Evolutionary conservation across 1,284 basidiomycete genomes (phyloP).

Genomic region (Rhodofomes roseus): DNA sequence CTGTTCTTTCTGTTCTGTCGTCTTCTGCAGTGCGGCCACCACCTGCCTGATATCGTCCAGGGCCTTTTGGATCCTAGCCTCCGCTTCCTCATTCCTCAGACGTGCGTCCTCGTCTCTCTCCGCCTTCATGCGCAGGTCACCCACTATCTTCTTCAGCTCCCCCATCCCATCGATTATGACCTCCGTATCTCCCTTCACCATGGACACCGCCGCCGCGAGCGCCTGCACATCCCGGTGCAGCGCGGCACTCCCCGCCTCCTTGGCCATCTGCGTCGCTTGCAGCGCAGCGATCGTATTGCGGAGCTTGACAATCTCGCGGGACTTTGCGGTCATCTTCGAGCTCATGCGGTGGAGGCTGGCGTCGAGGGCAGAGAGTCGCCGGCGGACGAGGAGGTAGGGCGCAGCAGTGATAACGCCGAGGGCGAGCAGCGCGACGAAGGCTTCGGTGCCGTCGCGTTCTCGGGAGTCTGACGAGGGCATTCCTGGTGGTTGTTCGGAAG

Average conservation of each 20-base stretch:
- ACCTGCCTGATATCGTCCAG: slow-evolving; percentile 24
- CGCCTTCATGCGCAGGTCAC: not conserved
- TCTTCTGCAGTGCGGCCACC: slow-evolving; percentile 31
- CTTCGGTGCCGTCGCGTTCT: not conserved
- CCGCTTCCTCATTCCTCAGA: not conserved
- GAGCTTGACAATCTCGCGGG: not conserved
- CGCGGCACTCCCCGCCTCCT: not conserved
- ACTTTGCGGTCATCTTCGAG: not conserved
- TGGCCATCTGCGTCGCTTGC: not conserved
- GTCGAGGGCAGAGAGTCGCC: not conserved
- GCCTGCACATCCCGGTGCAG: slow-evolving; percentile 36
- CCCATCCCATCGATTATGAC: slow-evolving; percentile 11
- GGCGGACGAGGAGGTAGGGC: not conserved
- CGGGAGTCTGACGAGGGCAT: not conserved
- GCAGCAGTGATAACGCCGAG: not conserved
- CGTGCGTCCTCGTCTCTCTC: not conserved
- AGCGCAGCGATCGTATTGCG: not conserved
- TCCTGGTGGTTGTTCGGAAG: not conserved
- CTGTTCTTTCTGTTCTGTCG: slow-evolving; percentile 13
- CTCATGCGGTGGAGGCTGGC: not conserved
- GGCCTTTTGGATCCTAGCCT: not conserved
- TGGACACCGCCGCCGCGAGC: slow-evolving; percentile 27
- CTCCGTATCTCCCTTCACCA: slow-evolving; percentile 30
- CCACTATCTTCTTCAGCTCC: slow-evolving; percentile 7
- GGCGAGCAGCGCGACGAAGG: not conserved